Percentiles rank a stretch among this genome's conserved stretches.
phyloP scores from a whole-genome alignment of 2,329 filamentous ascomycete species.

The Phaeosphaeriaceae sp. region DNA sequence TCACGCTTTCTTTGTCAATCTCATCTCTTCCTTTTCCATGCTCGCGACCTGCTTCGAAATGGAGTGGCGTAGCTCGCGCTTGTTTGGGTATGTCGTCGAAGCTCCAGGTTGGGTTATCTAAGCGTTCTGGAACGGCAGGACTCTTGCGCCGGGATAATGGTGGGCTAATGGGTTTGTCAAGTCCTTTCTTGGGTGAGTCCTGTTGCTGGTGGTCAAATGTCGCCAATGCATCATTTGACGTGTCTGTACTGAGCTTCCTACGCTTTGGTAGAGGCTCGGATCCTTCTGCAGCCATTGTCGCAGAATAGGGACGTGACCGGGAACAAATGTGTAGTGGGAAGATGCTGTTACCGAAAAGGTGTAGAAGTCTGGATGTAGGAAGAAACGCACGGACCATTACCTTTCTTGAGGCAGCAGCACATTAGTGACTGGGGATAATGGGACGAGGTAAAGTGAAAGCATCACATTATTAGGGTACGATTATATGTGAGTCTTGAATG shows the following conservation, averaged over 20 bases:
- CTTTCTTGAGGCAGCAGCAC: not conserved
- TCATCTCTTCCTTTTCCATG: not conserved
- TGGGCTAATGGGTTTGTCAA: constrained; percentile 39
- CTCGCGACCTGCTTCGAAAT: not conserved
- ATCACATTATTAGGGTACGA: not conserved
- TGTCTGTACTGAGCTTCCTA: constrained; percentile 25
- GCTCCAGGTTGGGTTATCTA: constrained; percentile 16
- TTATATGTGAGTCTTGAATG: constrained; percentile 8
- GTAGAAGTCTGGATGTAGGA: not conserved
- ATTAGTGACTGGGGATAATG: not conserved
- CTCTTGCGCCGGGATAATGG: constrained; percentile 24
- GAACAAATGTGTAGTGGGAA: not conserved
- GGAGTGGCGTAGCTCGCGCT: constrained; percentile 6
- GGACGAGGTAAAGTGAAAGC: not conserved
- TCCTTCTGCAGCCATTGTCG: not conserved
- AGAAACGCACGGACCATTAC: not conserved
- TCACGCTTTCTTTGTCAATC: not conserved
- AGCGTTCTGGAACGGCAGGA: not conserved
- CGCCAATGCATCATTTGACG: constrained; percentile 4
- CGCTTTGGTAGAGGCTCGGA: constrained; percentile 32
- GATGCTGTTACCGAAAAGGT: not conserved
- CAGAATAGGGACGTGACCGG: not conserved
- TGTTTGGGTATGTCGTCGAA: constrained; percentile 24
- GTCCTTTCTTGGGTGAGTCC: constrained; percentile 8
- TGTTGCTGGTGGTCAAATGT: constrained; percentile 1